A percentile compares a stretch with the other conserved stretches of the same genome.
Conservation (phyloP, 495 filamentous ascomycete species). For the Aspergillus avenaceus region DNA sequence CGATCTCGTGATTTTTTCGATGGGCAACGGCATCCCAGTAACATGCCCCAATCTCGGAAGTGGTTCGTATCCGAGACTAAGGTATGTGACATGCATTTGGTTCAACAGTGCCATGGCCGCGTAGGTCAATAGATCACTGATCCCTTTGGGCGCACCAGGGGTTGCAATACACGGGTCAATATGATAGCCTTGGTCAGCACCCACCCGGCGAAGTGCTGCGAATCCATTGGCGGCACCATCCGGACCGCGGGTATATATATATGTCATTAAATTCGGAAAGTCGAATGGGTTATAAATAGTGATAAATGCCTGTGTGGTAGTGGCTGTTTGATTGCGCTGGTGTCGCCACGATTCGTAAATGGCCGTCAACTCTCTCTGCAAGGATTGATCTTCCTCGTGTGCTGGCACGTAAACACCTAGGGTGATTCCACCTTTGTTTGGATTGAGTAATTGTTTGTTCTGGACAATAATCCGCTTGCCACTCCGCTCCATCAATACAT, state of each 20-base stretch:
- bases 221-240: conserved; percentile 33
- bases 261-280: conserved; percentile 38
- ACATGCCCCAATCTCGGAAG: conserved; percentile 25
- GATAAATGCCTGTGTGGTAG: conserved; percentile 34
- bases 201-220: conserved; percentile 34
- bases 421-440: conserved; percentile 27
- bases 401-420: conserved; percentile 33
- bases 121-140: conserved; percentile 36
- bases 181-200: conserved; percentile 34
- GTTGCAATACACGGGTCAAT: conserved; percentile 40
- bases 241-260: conserved; percentile 33
- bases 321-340: conserved; percentile 21
- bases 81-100: conserved; percentile 26
- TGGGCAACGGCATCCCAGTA: conserved; percentile 19
- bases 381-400: conserved; percentile 18
- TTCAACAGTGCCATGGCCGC: conserved; percentile 34
- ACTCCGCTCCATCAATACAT: conserved; percentile 31
- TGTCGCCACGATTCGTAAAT: conserved; percentile 40
- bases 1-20: conserved; percentile 24
- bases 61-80: conserved; percentile 41
- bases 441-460: conserved; percentile 33
- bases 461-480: conserved; percentile 36
- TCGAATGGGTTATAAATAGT: conserved; percentile 42
- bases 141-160: conserved; percentile 30
- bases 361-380: conserved; percentile 27